A percentile compares a stretch with the other conserved stretches of the same genome.
Evolutionary conservation across 2,329 filamentous ascomycete species (phyloP).

Genomic region (Incumbomyces lentus): DNA sequence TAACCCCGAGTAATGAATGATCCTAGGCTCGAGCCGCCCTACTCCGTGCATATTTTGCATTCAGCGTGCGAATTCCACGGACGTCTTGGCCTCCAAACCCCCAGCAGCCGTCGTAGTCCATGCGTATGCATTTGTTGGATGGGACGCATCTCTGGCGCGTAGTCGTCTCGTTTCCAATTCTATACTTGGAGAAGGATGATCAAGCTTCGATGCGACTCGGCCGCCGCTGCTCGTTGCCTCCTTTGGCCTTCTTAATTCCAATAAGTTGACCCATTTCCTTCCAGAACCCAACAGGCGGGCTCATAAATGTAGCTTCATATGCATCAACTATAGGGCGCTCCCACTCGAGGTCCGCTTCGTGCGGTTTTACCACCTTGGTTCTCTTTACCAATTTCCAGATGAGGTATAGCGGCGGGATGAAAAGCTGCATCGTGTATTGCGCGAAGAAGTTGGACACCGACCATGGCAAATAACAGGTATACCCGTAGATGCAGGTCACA

Average conservation of each 20-base stretch:
- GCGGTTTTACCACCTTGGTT: conserved; percentile 44
- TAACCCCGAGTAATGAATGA: too few species aligned
- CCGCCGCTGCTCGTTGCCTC: neutral
- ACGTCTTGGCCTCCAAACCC: too few species aligned
- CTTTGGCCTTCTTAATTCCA: conserved; percentile 20
- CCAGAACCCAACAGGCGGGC: conserved; percentile 45
- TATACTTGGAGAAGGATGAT: neutral
- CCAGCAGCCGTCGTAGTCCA: too few species aligned
- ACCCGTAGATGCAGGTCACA: conserved; percentile 43
- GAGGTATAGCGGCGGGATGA: conserved; percentile 44
- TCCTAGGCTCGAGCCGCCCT: too few species aligned
- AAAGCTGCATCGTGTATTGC: conserved; percentile 49
- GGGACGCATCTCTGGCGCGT: too few species aligned
- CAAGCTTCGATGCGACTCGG: neutral
- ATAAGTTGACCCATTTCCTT: conserved; percentile 40
- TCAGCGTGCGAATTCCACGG: too few species aligned
- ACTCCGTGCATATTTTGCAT: too few species aligned
- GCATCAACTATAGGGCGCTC: conserved; percentile 47
- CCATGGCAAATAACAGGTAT: conserved; percentile 51
- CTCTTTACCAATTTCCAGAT: conserved; percentile 55
- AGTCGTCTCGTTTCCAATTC: too few species aligned
- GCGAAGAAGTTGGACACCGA: conserved; percentile 59
- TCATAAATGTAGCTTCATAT: conserved; percentile 46
- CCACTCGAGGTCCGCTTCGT: conserved; percentile 50
- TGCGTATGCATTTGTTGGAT: too few species aligned